These are phyloP conservation scores for Aspergillus nanangensis DNA, from an alignment of 495 filamentous ascomycete species.

Conservation along the genomic window DNA sequence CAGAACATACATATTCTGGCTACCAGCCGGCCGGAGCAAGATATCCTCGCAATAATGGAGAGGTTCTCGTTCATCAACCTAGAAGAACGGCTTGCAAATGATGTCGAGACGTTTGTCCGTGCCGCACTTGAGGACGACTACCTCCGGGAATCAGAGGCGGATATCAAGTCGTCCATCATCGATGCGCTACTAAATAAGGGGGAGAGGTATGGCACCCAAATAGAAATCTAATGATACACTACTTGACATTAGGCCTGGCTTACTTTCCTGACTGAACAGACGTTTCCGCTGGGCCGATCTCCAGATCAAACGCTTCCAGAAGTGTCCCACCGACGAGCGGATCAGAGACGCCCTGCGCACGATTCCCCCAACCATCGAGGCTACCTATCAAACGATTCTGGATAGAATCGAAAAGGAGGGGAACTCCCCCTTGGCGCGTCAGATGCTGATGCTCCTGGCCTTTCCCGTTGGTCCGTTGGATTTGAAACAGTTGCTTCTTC, in stretches of 20 bases:
- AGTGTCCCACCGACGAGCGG: not conserved
- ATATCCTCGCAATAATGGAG: conserved; percentile 1
- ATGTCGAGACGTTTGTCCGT: conserved; percentile 8
- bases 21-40: conserved; percentile 8
- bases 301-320: conserved; percentile 8
- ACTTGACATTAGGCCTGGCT: not conserved
- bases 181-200: not conserved
- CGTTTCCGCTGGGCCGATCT: conserved; percentile 14
- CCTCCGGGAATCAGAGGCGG: not conserved
- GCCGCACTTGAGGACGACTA: not conserved
- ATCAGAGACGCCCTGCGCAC: conserved; percentile 1
- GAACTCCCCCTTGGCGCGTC: not conserved
- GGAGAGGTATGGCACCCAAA: conserved; percentile 4
- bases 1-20: conserved; percentile 13
- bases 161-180: not conserved
- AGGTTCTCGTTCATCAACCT: not conserved
- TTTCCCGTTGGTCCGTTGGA: not conserved
- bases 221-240: not conserved
- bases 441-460: conserved; percentile 4
- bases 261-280: conserved; percentile 1
- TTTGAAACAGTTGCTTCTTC: conserved; percentile 1
- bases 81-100: conserved; percentile 1
- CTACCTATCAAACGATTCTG: conserved; percentile 3
- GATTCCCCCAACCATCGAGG: conserved; percentile 2
- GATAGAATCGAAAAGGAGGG: too few relatives aligned